Evolutionary conservation across 768 basidiomycete species (phyloP), one percentile per base, ranked within the genome.

Genomic region (Hysterangium stoloniferum): DNA sequence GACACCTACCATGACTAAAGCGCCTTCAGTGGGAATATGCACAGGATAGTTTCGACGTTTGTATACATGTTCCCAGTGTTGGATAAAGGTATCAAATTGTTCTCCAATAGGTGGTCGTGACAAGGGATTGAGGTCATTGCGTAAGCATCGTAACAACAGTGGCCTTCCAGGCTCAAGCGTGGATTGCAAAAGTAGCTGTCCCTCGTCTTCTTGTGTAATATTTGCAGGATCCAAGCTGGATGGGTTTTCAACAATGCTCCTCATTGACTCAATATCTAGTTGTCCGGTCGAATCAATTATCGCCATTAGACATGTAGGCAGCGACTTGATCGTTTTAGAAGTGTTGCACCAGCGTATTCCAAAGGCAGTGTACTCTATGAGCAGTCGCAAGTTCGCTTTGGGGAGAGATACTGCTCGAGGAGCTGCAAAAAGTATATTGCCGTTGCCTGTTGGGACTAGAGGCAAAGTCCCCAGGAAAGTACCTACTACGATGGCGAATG

Each of bases 341-440:
- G 82, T 82, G 61, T 82, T 73, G 57, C 77, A 76, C 65, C 74
- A 77, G 72, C 75, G 79, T 38, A 86, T 69, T 13, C 78, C 77
- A 57, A 68, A 65, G 57, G 67, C 75, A 44, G 83, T 89, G 62
- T 77, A 89, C 32, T 77, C 71, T n/a, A 79, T 17, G 22, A 41
- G 20, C 25, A 37, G 15, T 25, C 34, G 37, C 25, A 40, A 41
- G 25, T 11, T 29, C 31, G 28, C 29, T 22, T 20, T 42, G 27
- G 20, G 27, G 33, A 43, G 37, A 33, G 24, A 13, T 17, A 13
- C 25, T 28, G 20, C 20, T 2, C 7, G 24, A n/a, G 49, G 29
- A 22, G 20, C 6, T 17, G 15, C 32, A 24, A 51, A 41, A 15
- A 27, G 37, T 17, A 42, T 32, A 19, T 25, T 17, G 13, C 38